These are phyloP conservation scores for Globisporangium rhizosaccharum DNA, from an alignment of 352 stramenopile genomes.

Conservation along the genomic window DNA sequence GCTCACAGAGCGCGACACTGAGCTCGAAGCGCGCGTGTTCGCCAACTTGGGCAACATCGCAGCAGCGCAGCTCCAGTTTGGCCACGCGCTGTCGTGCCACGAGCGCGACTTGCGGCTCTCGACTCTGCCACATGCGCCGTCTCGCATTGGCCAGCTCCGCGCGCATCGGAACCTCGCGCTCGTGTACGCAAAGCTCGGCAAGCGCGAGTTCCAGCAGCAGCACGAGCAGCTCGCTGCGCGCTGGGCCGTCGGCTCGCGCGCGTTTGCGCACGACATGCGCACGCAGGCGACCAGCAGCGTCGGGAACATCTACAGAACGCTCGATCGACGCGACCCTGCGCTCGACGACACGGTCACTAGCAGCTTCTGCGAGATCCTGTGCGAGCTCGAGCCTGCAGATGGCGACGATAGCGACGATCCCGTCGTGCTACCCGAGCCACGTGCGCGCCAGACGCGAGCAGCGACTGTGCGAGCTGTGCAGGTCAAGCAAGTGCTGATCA, in stretches of 20 bases:
- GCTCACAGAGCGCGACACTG: slow-evolving; percentile 33
- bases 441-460: neutral
- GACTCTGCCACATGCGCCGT: slow-evolving; percentile 37
- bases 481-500: slow-evolving; percentile 13
- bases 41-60: slow-evolving; percentile 78
- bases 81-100: slow-evolving; percentile 55
- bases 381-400: slow-evolving; percentile 12
- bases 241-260: slow-evolving; percentile 16
- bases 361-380: slow-evolving; percentile 29
- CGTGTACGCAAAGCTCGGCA: slow-evolving; percentile 52
- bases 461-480: slow-evolving; percentile 2
- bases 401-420: neutral
- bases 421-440: too few relatives aligned
- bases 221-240: slow-evolving; percentile 31
- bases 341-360: slow-evolving; percentile 30
- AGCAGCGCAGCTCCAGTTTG: slow-evolving; percentile 39
- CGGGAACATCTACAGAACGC: slow-evolving; percentile 67
- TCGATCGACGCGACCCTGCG: slow-evolving; percentile 28
- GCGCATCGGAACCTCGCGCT: slow-evolving; percentile 70
- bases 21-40: slow-evolving; percentile 70
- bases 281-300: slow-evolving; percentile 33
- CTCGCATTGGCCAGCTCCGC: slow-evolving; percentile 40
- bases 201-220: slow-evolving; percentile 25
- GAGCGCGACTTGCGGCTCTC: slow-evolving; percentile 49
- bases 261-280: slow-evolving; percentile 49